Base-by-base conservation (phyloP, 2,329 filamentous ascomycete species). In the Cytospora leucostoma region DNA sequence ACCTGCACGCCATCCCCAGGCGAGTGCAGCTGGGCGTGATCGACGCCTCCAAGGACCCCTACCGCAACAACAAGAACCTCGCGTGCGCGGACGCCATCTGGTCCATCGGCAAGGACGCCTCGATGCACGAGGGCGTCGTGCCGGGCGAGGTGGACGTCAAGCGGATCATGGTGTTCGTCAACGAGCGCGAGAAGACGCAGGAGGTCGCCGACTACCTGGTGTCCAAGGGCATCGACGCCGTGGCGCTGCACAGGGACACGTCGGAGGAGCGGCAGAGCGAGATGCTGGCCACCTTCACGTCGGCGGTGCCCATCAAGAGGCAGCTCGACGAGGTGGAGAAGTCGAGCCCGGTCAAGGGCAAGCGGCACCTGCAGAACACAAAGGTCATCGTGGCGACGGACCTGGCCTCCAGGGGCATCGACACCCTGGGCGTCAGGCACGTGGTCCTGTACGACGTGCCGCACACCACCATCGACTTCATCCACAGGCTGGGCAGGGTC, bases 401-500 rank as follows among this genome's bases (percentile, higher is more conserved):
- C 75, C 79, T 99, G 63, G 92, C 92, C 5, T 97, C 93, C 7
- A 82, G 95, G 69, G 95, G 95, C 67, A 97, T 99, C 70, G 95
- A 99, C 75, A 99, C 95, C 0, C 78, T 97, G 35, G 90, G 92
- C 19, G 94, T 98, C 19, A 85, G 91, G 63, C 92, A 96, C 69
- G 95, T 99, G 59, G 89, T 99, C 61, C 79, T 99, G 33, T 98
- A 97, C 75, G 93, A 99, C 74, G 94, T 99, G n/a, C 95, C 95
- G 5, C 94, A 98, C 73, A 96, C 92, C 0, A 96, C 93, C 0
- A 96, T 99, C 65, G 96, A 99, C 76, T 99, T 99, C 71, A 97
- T 99, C 71, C 96, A 99, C 76, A 89, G 96, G 17, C 85, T 98
- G 5, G 95, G 95, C 17, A 85, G 95, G 63, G 92, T 95, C 1